These are phyloP conservation scores for Colletotrichum nymphaeae DNA, from an alignment of 2,329 filamentous ascomycete species.

Conservation along the genomic window DNA sequence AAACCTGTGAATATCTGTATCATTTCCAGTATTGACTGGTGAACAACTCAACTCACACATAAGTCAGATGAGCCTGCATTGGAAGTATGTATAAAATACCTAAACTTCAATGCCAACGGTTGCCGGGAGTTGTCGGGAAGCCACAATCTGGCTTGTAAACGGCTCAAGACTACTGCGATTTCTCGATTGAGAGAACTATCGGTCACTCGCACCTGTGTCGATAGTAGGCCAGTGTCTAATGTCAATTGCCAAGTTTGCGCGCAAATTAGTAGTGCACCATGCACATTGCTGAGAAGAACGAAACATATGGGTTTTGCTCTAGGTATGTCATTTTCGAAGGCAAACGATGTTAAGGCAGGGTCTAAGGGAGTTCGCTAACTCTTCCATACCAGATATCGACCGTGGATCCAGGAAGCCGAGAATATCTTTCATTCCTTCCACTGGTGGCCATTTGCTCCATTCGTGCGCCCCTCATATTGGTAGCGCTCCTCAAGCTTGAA, in stretches of 20 bases:
- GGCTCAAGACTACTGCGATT: background rate
- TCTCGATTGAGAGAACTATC: background rate
- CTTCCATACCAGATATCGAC: background rate
- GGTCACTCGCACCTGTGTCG: no score
- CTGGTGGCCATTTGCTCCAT: slow-evolving; percentile 27
- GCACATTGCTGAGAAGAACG: no score
- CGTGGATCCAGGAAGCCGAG: background rate
- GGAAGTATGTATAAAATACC: background rate
- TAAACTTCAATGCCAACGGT: background rate
- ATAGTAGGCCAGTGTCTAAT: no score
- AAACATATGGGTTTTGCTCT: background rate
- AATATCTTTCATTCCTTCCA: slow-evolving; percentile 1
- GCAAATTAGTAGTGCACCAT: no score
- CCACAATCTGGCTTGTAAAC: no score
- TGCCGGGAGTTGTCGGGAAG: background rate
- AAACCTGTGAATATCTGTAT: background rate
- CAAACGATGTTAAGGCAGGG: background rate
- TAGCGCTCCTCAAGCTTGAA: slow-evolving; percentile 37
- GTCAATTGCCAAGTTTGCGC: no score
- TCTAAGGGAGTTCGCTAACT: background rate
- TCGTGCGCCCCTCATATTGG: slow-evolving; percentile 20
- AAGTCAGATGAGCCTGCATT: background rate
- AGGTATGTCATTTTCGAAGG: background rate
- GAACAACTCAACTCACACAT: background rate
- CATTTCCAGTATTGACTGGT: background rate